phyloP scores from a whole-genome alignment of 345 rosid genomes.

The Erysimum cheiranthoides region DNA sequence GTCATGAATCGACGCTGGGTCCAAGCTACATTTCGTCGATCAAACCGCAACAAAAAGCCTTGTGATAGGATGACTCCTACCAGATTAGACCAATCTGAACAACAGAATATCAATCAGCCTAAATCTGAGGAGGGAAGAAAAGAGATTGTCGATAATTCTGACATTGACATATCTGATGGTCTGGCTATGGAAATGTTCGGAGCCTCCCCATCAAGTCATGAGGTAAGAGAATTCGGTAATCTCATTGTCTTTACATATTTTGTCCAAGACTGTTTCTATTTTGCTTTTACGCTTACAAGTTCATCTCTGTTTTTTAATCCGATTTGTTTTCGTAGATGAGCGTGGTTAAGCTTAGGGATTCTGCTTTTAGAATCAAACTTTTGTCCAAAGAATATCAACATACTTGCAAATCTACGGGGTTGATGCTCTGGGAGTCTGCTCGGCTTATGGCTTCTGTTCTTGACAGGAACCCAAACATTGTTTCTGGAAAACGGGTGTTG shows the following conservation, averaged over 20 bases:
- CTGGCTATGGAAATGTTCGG: constrained; percentile 83
- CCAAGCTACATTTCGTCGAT: constrained; percentile 73
- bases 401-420: constrained; percentile 87
- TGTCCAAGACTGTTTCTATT: background rate
- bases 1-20: constrained; percentile 96
- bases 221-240: constrained; percentile 53
- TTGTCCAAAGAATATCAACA: constrained; percentile 85
- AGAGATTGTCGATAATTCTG: constrained; percentile 47
- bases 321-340: constrained; percentile 50
- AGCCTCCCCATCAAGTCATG: constrained; percentile 57
- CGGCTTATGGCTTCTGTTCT: constrained; percentile 76
- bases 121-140: constrained; percentile 35
- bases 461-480: constrained; percentile 72
- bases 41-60: constrained; percentile 41
- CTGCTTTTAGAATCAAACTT: constrained; percentile 58
- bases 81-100: constrained; percentile 41
- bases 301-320: background rate
- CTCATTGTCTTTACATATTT: constrained; percentile 11
- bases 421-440: constrained; percentile 98
- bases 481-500: constrained; percentile 67
- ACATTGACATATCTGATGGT: constrained; percentile 81
- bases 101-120: constrained; percentile 36
- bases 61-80: constrained; percentile 38
- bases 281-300: constrained; percentile 3
- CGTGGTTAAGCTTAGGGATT: constrained; percentile 53